Base-by-base conservation (phyloP, 2,329 filamentous ascomycete species). In the Sporothrix pseudoabietina region DNA sequence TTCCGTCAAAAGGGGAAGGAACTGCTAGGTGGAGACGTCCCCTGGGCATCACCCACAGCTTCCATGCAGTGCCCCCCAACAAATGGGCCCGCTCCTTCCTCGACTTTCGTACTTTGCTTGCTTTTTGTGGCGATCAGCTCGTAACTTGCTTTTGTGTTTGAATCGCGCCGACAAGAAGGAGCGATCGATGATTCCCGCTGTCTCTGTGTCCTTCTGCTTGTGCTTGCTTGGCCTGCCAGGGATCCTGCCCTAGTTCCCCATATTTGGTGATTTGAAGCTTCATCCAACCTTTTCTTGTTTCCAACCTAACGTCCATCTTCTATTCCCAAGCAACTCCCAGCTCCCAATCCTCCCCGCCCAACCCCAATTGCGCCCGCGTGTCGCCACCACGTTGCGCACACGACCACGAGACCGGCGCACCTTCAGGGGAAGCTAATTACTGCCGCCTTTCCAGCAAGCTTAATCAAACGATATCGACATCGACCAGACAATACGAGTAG, bases 231-330 rank as follows among this genome's bases (percentile, higher is more conserved):
- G 22, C n/a, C 19, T 49, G 47, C 32, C 39, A 9, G 3, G 2
- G 61, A 26, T 65, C 14, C 35, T 59, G 55, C 55, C 55, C 26
- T 35, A 59, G 22, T 35, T 19, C 30, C 55, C 55, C 55, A 35
- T 59, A 59, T 35, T 59, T 59, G n/a, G 55, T 19, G 30, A 12
- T 26, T 41, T 65, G 59, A 10, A 44, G 59, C 59, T 65, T 65
- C 59, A n/a, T 22, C 14, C 35, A 10, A 47, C 30, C 61, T 22
- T 66, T 30, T 44, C 10, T 44, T 10, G 57, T 47, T 2, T 66
- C 14, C 61, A 30, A 47, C 61, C 14, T 30, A 47, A 47, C 61
- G 39, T 66, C 61, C 39, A 30, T 66, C 35, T 30, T 66, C 61
- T 44, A 19, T 22, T n/a, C 39, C 22, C 61, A 65, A 44, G 59